phyloP scores from a whole-genome alignment of 1,284 basidiomycete species.

The Ganoderma lingzhi region DNA sequence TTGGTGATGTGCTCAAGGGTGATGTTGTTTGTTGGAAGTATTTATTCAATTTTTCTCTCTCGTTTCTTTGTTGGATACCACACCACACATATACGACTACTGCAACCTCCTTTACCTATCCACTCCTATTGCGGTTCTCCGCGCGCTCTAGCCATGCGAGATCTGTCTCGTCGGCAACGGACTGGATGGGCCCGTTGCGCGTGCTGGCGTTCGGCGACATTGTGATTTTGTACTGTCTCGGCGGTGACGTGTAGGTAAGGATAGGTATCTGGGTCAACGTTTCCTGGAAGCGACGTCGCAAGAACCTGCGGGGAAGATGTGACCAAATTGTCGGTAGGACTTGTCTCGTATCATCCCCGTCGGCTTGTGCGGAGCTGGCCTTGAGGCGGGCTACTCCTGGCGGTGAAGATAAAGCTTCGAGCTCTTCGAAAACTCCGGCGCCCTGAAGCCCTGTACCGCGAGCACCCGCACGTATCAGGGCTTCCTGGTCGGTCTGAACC shows the following conservation, averaged over 20 bases:
- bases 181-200: slow-evolving; percentile 29
- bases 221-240: slow-evolving; percentile 34
- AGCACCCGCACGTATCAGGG: slow-evolving; percentile 38
- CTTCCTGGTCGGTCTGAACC: slow-evolving; percentile 21
- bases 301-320: slow-evolving; percentile 51
- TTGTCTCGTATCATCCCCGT: slow-evolving; percentile 27
- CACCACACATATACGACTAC: slow-evolving; percentile 27
- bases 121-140: slow-evolving; percentile 12
- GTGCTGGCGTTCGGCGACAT: slow-evolving; percentile 40
- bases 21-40: slow-evolving; percentile 24
- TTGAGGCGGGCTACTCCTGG: slow-evolving; percentile 27
- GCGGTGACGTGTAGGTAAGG: slow-evolving; percentile 46
- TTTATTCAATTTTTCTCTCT: slow-evolving; percentile 32
- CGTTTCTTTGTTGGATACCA: slow-evolving; percentile 32
- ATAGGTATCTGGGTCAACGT: slow-evolving; percentile 67
- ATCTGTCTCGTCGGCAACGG: slow-evolving; percentile 42
- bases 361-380: slow-evolving; percentile 17
- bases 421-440: slow-evolving; percentile 52
- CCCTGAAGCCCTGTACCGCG: slow-evolving; percentile 55
- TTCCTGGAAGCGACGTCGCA: slow-evolving; percentile 70
- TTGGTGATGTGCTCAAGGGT: neutral
- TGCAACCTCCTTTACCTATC: slow-evolving; percentile 22
- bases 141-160: slow-evolving; percentile 45
- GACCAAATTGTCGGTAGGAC: slow-evolving; percentile 21
- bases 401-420: slow-evolving; percentile 55